Percentiles rank a stretch among this genome's conserved stretches.
These are phyloP conservation scores for Neopestalotiopsis sp. DNA, from an alignment of 2,329 filamentous ascomycete species.

Conservation along the genomic window DNA sequence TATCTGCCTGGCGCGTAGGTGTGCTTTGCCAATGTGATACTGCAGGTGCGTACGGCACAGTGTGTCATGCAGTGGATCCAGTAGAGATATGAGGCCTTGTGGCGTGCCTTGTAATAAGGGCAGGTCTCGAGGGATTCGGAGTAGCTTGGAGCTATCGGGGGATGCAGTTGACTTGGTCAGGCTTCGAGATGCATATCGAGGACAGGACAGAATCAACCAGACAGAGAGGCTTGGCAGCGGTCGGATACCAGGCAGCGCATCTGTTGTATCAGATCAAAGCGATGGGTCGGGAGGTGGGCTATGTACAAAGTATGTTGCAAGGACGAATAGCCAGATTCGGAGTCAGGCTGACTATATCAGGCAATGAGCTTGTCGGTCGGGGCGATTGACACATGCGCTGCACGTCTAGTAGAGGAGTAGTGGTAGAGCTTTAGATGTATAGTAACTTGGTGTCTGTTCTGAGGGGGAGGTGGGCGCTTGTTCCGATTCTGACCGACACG, in stretches of 20 bases:
- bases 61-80: slow-evolving; percentile 16
- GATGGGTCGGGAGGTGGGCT: background rate
- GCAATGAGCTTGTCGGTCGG: slow-evolving; percentile 10
- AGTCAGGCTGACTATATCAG: slow-evolving; percentile 11
- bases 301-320: background rate
- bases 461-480: background rate
- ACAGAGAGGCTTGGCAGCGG: background rate
- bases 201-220: background rate
- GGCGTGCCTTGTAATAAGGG: background rate
- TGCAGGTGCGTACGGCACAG: slow-evolving; percentile 17
- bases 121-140: background rate
- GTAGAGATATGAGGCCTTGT: background rate
- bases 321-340: slow-evolving; percentile 20
- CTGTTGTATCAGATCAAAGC: background rate
- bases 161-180: slow-evolving; percentile 1
- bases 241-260: background rate
- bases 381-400: slow-evolving; percentile 1
- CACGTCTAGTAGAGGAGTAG: background rate
- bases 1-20: background rate
- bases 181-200: slow-evolving; percentile 4
- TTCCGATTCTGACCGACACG: background rate
- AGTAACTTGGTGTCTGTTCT: background rate
- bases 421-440: too few relatives aligned
- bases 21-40: slow-evolving; percentile 11
- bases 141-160: background rate